These are phyloP conservation scores for Solanum hybrid DNA, from an alignment of 305 asterid species.

Conservation along the genomic window DNA sequence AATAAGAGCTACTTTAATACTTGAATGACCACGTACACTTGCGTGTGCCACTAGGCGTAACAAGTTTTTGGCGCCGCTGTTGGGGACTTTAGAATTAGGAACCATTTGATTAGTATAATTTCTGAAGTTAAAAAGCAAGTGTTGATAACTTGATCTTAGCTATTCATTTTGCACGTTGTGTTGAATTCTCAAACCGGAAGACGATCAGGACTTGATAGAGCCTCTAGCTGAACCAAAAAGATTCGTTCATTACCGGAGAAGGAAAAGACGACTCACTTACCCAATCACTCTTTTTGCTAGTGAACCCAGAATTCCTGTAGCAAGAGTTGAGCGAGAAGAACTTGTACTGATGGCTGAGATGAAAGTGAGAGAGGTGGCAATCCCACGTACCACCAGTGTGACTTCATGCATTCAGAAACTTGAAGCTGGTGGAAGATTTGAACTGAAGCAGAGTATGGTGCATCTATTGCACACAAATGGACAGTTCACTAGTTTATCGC, in stretches of 20 bases:
- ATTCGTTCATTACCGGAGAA: background rate
- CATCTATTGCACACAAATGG: background rate
- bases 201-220: background rate
- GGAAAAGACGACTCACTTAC: background rate
- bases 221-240: background rate
- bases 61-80: background rate
- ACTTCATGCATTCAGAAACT: background rate
- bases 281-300: background rate
- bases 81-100: background rate
- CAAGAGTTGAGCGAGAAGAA: background rate
- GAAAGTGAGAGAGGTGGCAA: background rate
- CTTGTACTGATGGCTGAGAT: background rate
- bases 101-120: background rate
- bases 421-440: background rate
- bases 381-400: background rate
- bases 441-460: background rate
- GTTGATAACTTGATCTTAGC: background rate
- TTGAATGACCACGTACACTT: background rate
- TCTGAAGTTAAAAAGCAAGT: background rate
- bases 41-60: background rate
- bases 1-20: background rate
- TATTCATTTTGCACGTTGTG: background rate
- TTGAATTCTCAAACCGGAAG: background rate
- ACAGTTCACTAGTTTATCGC: background rate
- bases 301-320: background rate